phyloP scores from a whole-genome alignment of 441 rosid species.

The Pelargonium cotyledonis region DNA sequence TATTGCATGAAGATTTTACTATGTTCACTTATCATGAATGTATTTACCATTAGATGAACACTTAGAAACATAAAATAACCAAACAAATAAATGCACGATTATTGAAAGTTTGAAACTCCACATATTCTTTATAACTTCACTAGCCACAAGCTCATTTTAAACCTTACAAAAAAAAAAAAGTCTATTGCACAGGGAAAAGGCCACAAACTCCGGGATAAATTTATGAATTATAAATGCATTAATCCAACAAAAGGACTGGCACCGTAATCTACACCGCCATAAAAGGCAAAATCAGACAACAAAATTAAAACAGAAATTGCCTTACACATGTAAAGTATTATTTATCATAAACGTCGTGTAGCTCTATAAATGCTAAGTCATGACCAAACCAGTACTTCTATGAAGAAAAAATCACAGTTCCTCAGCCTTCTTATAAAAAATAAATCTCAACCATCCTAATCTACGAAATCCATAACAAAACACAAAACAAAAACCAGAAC shows the following conservation, averaged over 20 bases:
- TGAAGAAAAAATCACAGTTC: too few species aligned
- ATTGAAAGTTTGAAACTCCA: neutral
- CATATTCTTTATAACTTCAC: too few species aligned
- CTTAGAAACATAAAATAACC: neutral
- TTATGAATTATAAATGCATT: neutral
- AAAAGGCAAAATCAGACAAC: neutral
- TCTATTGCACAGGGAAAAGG: neutral
- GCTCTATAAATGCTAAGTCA: too few species aligned
- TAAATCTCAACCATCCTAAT: neutral
- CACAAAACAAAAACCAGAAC: neutral
- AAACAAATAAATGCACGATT: neutral
- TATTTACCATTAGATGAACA: neutral
- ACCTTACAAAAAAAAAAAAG: neutral
- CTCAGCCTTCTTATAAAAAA: neutral
- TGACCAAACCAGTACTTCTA: too few species aligned
- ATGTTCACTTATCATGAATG: too few species aligned
- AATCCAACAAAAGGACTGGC: neutral
- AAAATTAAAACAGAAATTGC: neutral
- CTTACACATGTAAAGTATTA: neutral
- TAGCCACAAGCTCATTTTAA: neutral
- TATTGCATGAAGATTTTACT: too few species aligned
- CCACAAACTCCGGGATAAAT: neutral
- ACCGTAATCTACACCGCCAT: neutral
- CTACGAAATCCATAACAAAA: too few species aligned
- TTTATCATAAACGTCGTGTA: neutral